Base-by-base conservation (phyloP, 768 basidiomycete genomes). In the Pleurotus salmoneostramineus region DNA sequence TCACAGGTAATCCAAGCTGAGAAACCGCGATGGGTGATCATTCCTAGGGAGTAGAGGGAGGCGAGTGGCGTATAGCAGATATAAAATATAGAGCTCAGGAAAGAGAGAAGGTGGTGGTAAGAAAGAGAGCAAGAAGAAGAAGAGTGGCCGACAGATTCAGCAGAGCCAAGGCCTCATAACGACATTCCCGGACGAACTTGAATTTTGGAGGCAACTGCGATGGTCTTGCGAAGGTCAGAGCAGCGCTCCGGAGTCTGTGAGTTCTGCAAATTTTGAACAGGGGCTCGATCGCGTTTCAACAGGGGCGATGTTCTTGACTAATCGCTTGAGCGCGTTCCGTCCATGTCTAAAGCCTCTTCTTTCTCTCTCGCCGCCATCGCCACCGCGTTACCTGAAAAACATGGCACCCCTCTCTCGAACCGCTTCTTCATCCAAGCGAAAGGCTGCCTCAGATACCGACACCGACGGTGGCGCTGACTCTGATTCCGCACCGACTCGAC, bases 1-100 rank as follows among this genome's bases (percentile, higher is more conserved):
- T 82, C 78, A 42, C 76, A 79, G 36, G 74, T 73, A 54, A 91
- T 83, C 84, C 88, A 90, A 21, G 88, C 87, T 11, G 85, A 85
- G 69, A 88, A 89, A 5, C 78, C 83, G 14, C 80, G 78, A 67
- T 82, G 79, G 0, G 76, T 76, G 58, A 85, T 76, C 80, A 83
- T 83, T 42, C 34, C 11, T 45, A 4, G n/a, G 34, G 44, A 6
- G 31, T 51, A 47, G 56, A 35, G 27, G 50, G 21, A 17, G 21
- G 31, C 15, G 48, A 27, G 31, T 49, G 31, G 31, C 27, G 31
- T 49, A 32, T 34, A 21, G 43, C 50, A 11, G 33, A 49, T 40
- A 49, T 42, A 34, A 37, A 32, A 50, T 35, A 46, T 27, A 43
- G 12, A 17, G 12, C 6, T 10, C 10, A 17, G 12, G n/a, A 45